Evolutionary conservation across 2,329 filamentous ascomycete genomes (phyloP), one percentile per base, ranked within the genome.

Genomic region (Fusarium denticulatum): DNA sequence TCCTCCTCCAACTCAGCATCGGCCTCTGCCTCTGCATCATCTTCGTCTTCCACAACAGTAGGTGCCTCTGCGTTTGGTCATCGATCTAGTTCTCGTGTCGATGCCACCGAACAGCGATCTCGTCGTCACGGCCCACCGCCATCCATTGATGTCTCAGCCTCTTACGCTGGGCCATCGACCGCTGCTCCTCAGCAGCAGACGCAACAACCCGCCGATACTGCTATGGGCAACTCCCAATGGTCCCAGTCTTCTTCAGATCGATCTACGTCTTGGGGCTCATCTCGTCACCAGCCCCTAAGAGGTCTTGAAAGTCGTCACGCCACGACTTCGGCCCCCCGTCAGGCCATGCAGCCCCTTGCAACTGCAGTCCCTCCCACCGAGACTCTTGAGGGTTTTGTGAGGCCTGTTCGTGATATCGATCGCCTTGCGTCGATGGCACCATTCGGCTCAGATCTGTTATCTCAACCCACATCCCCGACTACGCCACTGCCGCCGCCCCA

Each of bases 391-490:
- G 89, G 89, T 7, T 95, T 96, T 79, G 89, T 96, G 67, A 90
- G 95, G 58, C 94, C 93, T 13, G 92, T 96, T 40, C 92, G 94
- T 75, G 94, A 97, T 80, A 87, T 90, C 49, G 94, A 98, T 80
- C 91, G 95, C 67, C 88, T 96, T 66, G 94, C 93, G 52, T 96
- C 93, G 59, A 97, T 96, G 91, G 86, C 92, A 49, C 89, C 92
- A 12, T 88, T 92, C 45, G 86, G 92, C 60, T 89, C 93, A 16
- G 92, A 93, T 60, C 84, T 95, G 60, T 88, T 89, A 46, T 98
- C 96, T n/a, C 95, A 97, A 80, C 96, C 96, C 14, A 93, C 95
- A 64, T 98, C 95, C 18, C 95, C 95, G 2, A 96, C 94, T 12
- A 97, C 95, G 2, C 95, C 95, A 20, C 87, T 93, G 49, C 92